These are phyloP conservation scores for Eucalyptus viminalis DNA, from an alignment of 345 rosid genomes.

Conservation along the genomic window DNA sequence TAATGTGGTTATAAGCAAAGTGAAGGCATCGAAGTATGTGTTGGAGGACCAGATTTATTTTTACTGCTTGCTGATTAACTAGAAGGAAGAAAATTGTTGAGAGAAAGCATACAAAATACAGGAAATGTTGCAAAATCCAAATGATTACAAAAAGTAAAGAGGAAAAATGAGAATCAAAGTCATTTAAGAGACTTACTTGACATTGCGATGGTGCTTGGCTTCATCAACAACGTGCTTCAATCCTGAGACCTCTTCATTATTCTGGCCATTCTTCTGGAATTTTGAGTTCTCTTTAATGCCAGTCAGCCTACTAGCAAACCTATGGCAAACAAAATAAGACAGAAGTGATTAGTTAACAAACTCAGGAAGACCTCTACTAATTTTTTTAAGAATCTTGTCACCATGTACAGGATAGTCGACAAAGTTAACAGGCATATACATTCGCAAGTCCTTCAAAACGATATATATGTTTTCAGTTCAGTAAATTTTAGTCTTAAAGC, in stretches of 20 bases:
- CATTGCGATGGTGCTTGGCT: constrained; percentile 67
- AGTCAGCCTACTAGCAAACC: constrained; percentile 86
- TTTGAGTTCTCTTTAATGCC: constrained; percentile 88
- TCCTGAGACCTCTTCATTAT: constrained; percentile 41
- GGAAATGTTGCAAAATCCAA: background rate
- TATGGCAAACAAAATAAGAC: constrained; percentile 3
- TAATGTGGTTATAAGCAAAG: background rate
- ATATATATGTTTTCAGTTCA: background rate
- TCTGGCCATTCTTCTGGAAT: constrained; percentile 51
- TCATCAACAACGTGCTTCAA: constrained; percentile 63
- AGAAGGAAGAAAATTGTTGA: background rate
- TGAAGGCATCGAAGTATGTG: background rate
- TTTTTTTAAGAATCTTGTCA: background rate
- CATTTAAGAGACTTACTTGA: constrained; percentile 49
- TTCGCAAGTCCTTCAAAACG: background rate
- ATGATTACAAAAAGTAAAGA: background rate
- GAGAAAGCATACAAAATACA: background rate
- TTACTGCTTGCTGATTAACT: background rate
- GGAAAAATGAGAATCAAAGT: background rate
- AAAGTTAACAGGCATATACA: background rate
- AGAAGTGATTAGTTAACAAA: background rate
- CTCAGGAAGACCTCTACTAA: background rate
- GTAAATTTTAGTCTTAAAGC: background rate
- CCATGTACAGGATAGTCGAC: background rate
- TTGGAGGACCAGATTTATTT: background rate